These are phyloP conservation scores for Xylariales sp. DNA, from an alignment of 2,329 filamentous ascomycete species.

Conservation along the genomic window DNA sequence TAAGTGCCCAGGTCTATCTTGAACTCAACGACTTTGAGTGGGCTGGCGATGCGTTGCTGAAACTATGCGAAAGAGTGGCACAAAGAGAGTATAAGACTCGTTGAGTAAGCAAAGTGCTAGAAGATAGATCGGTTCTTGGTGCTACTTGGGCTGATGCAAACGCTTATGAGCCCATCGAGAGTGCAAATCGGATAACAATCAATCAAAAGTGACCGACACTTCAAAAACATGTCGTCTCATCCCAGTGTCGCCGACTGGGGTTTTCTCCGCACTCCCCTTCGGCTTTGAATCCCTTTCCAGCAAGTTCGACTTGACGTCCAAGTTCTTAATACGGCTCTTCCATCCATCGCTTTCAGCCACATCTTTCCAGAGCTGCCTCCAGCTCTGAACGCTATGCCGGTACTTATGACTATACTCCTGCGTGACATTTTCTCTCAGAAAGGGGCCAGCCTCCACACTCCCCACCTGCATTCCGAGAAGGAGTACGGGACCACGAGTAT, in stretches of 20 bases:
- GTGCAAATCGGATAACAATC: neutral
- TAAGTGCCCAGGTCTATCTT: slow-evolving; percentile 83
- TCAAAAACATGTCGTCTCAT: slow-evolving; percentile 20
- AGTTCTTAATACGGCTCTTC: slow-evolving; percentile 14
- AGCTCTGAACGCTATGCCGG: slow-evolving; percentile 17
- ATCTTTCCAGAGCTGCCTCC: slow-evolving; percentile 20
- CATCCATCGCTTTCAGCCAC: slow-evolving; percentile 15
- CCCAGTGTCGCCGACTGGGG: slow-evolving; percentile 1
- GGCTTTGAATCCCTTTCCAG: slow-evolving; percentile 11
- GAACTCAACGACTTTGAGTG: slow-evolving; percentile 73
- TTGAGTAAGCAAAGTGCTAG: neutral
- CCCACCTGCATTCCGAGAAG: slow-evolving; percentile 24
- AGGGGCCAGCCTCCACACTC: slow-evolving; percentile 7
- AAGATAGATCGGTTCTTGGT: too few species aligned
- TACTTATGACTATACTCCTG: slow-evolving; percentile 14
- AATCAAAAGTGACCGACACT: slow-evolving; percentile 21
- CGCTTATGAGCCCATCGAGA: too few species aligned
- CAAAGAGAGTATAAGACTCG: slow-evolving; percentile 21
- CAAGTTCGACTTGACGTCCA: slow-evolving; percentile 20
- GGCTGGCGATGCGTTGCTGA: slow-evolving; percentile 54
- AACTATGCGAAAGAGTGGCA: slow-evolving; percentile 36
- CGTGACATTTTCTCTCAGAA: slow-evolving; percentile 1
- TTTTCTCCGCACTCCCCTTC: slow-evolving; percentile 9
- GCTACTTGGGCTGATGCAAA: too few species aligned
- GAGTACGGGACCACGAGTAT: slow-evolving; percentile 24